Conservation (phyloP, 306 rosid genomes). For the Comarum palustre region DNA sequence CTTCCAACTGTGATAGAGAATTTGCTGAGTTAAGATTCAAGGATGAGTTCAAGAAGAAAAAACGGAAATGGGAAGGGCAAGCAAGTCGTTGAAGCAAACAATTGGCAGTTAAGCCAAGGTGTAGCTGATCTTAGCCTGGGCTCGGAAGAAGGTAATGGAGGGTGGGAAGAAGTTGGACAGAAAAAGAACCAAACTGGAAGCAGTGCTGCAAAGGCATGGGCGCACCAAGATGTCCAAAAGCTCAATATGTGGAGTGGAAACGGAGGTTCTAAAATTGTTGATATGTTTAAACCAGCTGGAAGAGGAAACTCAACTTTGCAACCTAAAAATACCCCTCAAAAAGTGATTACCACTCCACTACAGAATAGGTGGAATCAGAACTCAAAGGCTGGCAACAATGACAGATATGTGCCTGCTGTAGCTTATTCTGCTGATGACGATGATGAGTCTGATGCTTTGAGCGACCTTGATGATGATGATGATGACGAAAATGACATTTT, state of each 20-base stretch:
- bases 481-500: conserved; percentile 25
- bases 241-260: conserved; percentile 25
- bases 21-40: neutral
- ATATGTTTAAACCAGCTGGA: conserved; percentile 41
- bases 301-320: conserved; percentile 46
- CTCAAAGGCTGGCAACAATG: conserved; percentile 11
- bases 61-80: conserved; percentile 50
- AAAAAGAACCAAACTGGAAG: conserved; percentile 61
- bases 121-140: conserved; percentile 42
- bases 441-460: conserved; percentile 33
- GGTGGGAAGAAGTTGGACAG: conserved; percentile 59
- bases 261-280: conserved; percentile 33
- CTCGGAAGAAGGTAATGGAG: conserved; percentile 37
- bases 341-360: conserved; percentile 58
- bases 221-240: conserved; percentile 38
- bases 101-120: conserved; percentile 44
- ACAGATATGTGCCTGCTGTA: conserved; percentile 1
- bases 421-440: conserved; percentile 28
- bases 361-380: conserved; percentile 42
- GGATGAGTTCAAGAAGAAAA: conserved; percentile 46
- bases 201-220: conserved; percentile 48
- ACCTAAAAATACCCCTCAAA: conserved; percentile 24
- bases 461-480: conserved; percentile 24
- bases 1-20: neutral
- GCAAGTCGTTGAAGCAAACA: conserved; percentile 13